A percentile compares a stretch with the other conserved stretches of the same genome.
These are phyloP conservation scores for Strigomonas culicis DNA, from an alignment of 208 protist species.

Conservation along the genomic window DNA sequence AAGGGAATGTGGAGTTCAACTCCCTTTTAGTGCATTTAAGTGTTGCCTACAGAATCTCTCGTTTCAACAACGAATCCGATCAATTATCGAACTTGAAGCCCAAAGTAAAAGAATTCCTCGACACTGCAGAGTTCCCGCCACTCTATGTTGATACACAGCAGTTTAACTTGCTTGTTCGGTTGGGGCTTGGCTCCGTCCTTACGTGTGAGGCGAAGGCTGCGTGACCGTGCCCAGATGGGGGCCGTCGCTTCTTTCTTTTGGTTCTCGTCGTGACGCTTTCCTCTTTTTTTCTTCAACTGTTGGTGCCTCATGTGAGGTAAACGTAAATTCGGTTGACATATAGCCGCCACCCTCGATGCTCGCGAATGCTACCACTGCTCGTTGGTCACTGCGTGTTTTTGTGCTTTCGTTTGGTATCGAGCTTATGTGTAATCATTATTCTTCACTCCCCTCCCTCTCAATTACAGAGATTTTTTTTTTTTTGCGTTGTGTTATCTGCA, in stretches of 20 bases:
- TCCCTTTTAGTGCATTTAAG: too few species aligned
- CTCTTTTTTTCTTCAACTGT: slow-evolving; percentile 49
- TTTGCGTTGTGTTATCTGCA: background rate
- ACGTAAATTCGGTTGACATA: slow-evolving; percentile 3
- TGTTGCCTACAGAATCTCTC: background rate
- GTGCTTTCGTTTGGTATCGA: background rate
- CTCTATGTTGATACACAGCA: too few species aligned
- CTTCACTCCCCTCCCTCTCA: background rate
- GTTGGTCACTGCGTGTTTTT: background rate
- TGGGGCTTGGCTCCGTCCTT: too few species aligned
- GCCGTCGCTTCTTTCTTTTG: background rate
- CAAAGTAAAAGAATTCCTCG: too few species aligned
- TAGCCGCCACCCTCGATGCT: background rate
- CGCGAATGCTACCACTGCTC: background rate
- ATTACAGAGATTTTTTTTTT: slow-evolving; percentile 5
- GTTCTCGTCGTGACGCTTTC: slow-evolving; percentile 15
- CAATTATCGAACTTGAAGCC: background rate
- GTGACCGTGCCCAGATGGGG: too few species aligned
- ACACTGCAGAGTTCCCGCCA: too few species aligned
- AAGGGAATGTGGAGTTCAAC: too few species aligned
- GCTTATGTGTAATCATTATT: slow-evolving; percentile 1
- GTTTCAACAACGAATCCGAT: background rate
- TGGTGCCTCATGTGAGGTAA: background rate
- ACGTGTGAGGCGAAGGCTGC: too few species aligned
- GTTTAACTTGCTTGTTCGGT: too few species aligned